Evolutionary conservation across 805 yeast genomes (phyloP).

Genomic region (Teunomyces atbi): DNA sequence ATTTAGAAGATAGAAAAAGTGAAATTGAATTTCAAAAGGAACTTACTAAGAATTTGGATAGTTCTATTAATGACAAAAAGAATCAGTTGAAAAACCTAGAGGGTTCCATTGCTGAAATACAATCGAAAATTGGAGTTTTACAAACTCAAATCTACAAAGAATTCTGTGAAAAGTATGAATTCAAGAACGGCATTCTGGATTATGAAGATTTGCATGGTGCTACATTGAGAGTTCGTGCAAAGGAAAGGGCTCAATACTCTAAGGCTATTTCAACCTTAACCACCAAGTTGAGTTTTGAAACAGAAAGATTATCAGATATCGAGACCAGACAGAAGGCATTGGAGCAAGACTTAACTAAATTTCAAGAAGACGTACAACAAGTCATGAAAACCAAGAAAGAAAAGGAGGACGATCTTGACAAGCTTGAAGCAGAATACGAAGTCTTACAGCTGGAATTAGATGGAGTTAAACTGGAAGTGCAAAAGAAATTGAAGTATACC

Average conservation of each 20-base stretch:
- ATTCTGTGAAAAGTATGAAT: conserved; percentile 56
- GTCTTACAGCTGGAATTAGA: conserved; percentile 11
- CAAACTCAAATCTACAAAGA: conserved; percentile 47
- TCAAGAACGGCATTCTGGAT: conserved; percentile 53
- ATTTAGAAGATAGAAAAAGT: conserved; percentile 41
- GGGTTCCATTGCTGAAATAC: conserved; percentile 20
- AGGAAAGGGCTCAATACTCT: conserved; percentile 59
- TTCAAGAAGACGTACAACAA: conserved; percentile 31
- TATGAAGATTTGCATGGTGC: conserved; percentile 72
- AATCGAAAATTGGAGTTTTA: conserved; percentile 22
- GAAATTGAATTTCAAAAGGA: conserved; percentile 53
- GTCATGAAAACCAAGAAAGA: conserved; percentile 33
- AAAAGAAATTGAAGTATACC: conserved; percentile 24
- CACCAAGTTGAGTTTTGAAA: conserved; percentile 64
- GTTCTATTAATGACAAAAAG: conserved; percentile 15
- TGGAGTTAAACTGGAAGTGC: not conserved
- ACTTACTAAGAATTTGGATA: conserved; percentile 18
- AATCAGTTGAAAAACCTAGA: conserved; percentile 12
- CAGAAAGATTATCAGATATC: conserved; percentile 56
- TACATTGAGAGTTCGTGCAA: conserved; percentile 51
- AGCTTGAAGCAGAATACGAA: conserved; percentile 28
- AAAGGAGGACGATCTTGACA: conserved; percentile 20
- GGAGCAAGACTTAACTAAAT: conserved; percentile 33
- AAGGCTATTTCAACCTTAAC: conserved; percentile 61
- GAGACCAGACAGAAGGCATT: conserved; percentile 45